Evolutionary conservation across 2,329 filamentous ascomycete genomes (phyloP).

Genomic region (Colletotrichum melonis): DNA sequence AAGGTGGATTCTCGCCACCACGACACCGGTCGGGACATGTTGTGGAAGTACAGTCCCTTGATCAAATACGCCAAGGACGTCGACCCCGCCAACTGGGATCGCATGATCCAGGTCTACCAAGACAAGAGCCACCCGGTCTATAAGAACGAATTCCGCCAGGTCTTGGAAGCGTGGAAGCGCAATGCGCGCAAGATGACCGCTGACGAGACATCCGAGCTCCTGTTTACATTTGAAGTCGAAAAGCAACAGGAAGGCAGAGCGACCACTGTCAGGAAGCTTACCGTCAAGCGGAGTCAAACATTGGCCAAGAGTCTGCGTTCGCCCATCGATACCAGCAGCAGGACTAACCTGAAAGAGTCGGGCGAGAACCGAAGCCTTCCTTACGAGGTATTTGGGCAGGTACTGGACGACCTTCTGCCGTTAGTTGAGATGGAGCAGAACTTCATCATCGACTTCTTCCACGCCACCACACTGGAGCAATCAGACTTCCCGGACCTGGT

Average conservation of each 20-base stretch:
- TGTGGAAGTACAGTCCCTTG: slow-evolving; percentile 91
- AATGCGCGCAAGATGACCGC: slow-evolving; percentile 79
- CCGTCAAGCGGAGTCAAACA: slow-evolving; percentile 93
- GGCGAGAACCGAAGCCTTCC: slow-evolving; percentile 76
- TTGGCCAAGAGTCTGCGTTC: slow-evolving; percentile 79
- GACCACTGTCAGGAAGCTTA: slow-evolving; percentile 86
- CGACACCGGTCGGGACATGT: slow-evolving; percentile 74
- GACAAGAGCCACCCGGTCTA: slow-evolving; percentile 81
- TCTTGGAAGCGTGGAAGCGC: slow-evolving; percentile 82
- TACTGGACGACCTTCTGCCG: slow-evolving; percentile 84
- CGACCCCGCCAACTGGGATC: slow-evolving; percentile 84
- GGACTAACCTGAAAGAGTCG: slow-evolving; percentile 65
- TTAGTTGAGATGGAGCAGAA: slow-evolving; percentile 95
- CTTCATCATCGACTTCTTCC: slow-evolving; percentile 97
- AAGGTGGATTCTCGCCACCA: slow-evolving; percentile 80
- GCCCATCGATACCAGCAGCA: slow-evolving; percentile 70
- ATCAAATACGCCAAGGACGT: slow-evolving; percentile 91
- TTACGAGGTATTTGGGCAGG: slow-evolving; percentile 83
- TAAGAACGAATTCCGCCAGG: slow-evolving; percentile 83
- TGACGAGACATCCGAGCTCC: slow-evolving; percentile 78
- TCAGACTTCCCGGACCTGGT: slow-evolving; percentile 88
- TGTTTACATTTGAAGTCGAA: slow-evolving; percentile 88
- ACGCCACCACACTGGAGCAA: slow-evolving; percentile 85
- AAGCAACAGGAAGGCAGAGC: slow-evolving; percentile 86
- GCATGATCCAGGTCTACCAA: slow-evolving; percentile 83